These are phyloP conservation scores for Ceriops decandra DNA, from an alignment of 345 rosid species.

Conservation along the genomic window DNA sequence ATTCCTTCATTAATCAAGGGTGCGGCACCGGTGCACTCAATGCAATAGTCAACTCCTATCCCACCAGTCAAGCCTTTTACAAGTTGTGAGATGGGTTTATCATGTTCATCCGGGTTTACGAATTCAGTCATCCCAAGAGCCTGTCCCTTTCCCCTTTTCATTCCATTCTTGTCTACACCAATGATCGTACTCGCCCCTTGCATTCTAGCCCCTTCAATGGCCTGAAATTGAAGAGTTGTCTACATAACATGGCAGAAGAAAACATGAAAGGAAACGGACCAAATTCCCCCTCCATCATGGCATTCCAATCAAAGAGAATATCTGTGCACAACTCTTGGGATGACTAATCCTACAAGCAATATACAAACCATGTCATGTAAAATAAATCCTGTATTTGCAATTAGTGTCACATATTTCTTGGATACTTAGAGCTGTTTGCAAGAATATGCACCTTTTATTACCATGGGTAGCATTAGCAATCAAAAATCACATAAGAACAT, in stretches of 20 bases:
- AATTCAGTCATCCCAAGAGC: conserved; percentile 57
- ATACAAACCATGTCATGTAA: too few relatives aligned
- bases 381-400: too few relatives aligned
- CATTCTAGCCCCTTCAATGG: conserved; percentile 49
- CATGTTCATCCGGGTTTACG: conserved; percentile 46
- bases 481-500: not conserved
- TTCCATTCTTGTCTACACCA: conserved; percentile 53
- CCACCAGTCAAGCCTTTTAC: conserved; percentile 44
- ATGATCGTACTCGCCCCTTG: conserved; percentile 57
- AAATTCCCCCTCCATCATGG: too few relatives aligned
- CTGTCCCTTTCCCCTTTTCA: conserved; percentile 32
- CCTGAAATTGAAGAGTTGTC: conserved; percentile 25
- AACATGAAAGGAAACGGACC: not conserved
- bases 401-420: too few relatives aligned
- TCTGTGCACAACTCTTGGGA: too few relatives aligned
- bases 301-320: too few relatives aligned
- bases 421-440: too few relatives aligned
- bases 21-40: conserved; percentile 53
- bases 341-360: too few relatives aligned
- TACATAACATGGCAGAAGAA: not conserved
- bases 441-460: too few relatives aligned
- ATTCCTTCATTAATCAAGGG: conserved; percentile 45
- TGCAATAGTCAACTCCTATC: conserved; percentile 54
- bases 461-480: too few relatives aligned
- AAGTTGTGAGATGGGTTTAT: conserved; percentile 33